Base-by-base conservation (phyloP, 2,329 filamentous ascomycete species). In the Plectosphaerella plurivora region DNA sequence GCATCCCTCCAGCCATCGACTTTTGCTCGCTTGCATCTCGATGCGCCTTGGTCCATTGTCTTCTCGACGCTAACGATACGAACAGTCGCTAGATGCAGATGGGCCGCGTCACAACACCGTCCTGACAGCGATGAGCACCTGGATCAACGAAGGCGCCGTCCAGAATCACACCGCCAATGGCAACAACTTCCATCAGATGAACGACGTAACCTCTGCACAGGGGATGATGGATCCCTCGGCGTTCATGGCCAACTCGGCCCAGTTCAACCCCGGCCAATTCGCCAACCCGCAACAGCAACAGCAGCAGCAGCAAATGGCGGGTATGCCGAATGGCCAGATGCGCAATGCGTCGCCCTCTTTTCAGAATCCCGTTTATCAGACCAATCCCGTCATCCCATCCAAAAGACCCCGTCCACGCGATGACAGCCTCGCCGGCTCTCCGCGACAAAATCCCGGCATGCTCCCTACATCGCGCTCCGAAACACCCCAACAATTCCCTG, bases 401-500 rank as follows among this genome's bases (percentile, higher is more conserved):
- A 99, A 97, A 73, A 84, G 94, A 63, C 82, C 89, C 51, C 83
- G 89, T 46, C 87, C 88, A 50, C 78, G 83, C 65, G 91, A 96
- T 71, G 92, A 97, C 69, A 92, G 86, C 65, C 80, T 94, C 64
- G 87, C 86, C 60, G 86, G 88, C 67, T 95, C 91, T 33, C 91
- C 93, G 50, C 82, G 86, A 63, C 88, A 87, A 65, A 85, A 87
- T 52, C 82, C 87, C 5, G 83, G 83, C 58, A 88, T 88, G 72
- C 72, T 91, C 28, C 88, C 89, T 47, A 84, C 83, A 22, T 95
- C 93, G 71, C 89, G 93, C 70, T 93, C 93, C 61, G 92, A 96
- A 67, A 97, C 93, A 28, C 93, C 93, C 35, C 89, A 91, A 63
- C 89, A 93, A 65, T 92, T 86, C 62, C 77, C 86, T 25, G 84